Base-by-base conservation (phyloP, 2,329 filamentous ascomycete genomes). In the Sporothrix luriei region DNA sequence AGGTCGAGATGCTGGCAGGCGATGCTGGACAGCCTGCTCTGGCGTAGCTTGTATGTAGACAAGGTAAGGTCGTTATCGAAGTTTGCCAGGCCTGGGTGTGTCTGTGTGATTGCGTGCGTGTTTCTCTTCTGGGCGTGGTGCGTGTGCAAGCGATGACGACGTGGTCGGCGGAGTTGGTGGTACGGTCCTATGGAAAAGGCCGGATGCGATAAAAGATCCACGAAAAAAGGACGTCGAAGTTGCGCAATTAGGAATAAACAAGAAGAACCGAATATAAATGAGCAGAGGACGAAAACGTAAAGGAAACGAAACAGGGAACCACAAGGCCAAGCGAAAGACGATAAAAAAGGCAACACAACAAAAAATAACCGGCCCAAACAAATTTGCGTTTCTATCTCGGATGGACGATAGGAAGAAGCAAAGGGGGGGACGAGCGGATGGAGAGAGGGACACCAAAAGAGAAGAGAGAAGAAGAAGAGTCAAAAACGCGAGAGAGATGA, bases 81-180 rank as follows among this genome's bases (percentile, higher is more conserved):
- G 61, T 21, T 26, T 64, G 40, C n/a, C 61, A 49, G 61, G 61
- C 33, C 26, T 49, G 61, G 61, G 38, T 33, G 21, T 11, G 21
- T 54, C 51, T 57, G 51, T 67, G 49, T 67, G 65, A 51, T 19
- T 46, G 65, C 49, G 65, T 38, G 65, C 49, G 51, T 26, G 46
- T 38, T 16, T 21, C 33, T 49, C 29, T 51, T 66, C 16, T 33
- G 48, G 26, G 26, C 21, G 29, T 40, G 43, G 62, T 29, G 54
- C 40, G 55, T 59, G 67, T 68, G 46, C 46, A 62, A 49, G 67
- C 48, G 67, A 54, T 62, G 67, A 51, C 66, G 66, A 59, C 40
- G 66, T 49, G 54, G 66, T 38, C 40, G 40, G 66, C 52, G 54
- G 51, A 33, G 14, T 9, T 9, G 38, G 65, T 67, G 51, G 65